Evolutionary conservation across 2,329 filamentous ascomycete genomes (phyloP), one percentile per base, ranked within the genome.

Genomic region (Graphilbum ipis-grandicollis): DNA sequence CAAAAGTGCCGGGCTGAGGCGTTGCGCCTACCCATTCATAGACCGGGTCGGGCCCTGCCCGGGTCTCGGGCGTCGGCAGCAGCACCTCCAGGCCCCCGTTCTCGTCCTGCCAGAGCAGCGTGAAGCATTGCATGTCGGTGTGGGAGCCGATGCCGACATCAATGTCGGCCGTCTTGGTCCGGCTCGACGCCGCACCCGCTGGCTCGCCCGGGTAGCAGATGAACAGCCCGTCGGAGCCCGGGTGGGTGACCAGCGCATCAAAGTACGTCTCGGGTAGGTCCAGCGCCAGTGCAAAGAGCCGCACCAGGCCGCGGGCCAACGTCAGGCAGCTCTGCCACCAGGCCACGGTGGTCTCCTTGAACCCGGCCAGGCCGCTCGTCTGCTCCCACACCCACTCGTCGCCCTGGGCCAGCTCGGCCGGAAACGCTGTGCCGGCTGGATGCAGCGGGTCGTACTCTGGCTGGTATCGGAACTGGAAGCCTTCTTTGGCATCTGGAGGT

Each of bases 41-140:
- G 23, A 15, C n/a, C 23, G 4, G n/a, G n/a, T n/a, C n/a, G n/a
- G n/a, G n/a, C n/a, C n/a, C n/a, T n/a, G n/a, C n/a, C n/a, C n/a
- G n/a, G n/a, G n/a, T n/a, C n/a, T n/a, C n/a, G n/a, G n/a, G n/a
- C 26, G 6, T 28, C 9, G 8, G 30, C 13, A 40, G 38, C 12
- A 64, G 41, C 9, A 63, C 53, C 42, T 63, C 57, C 31, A 64
- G 44, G 1, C 60, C 59, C 9, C 59, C 58, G 21, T 53, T 49
- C 38, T 46, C 52, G 41, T 63, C 60, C 43, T 63, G 61, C 59
- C 57, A 65, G 3, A 69, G 51, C 7, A 69, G 52, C 0, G 65
- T 70, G 43, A 66, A 57, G 15, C 59, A 58, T 42, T 65, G 59
- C 15, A 66, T 52, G 41, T 67, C 59, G 1, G 59, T 63, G 42